Base-by-base conservation (phyloP, 441 rosid genomes). In the Cnidoscolus chayamansa region DNA sequence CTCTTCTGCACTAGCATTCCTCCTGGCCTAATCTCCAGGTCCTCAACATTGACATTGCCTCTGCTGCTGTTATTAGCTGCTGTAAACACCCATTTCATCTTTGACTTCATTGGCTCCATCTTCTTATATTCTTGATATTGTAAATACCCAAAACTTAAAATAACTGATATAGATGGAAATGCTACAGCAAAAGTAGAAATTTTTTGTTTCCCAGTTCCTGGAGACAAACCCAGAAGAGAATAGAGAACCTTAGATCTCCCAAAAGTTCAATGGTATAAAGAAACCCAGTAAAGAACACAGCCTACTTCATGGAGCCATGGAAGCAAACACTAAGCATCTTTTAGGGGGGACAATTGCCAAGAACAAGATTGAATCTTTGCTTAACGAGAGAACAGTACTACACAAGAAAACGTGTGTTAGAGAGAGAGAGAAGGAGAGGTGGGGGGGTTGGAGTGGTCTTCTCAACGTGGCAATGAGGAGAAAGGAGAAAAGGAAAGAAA, bases 1-100 rank as follows among this genome's bases (percentile, higher is more conserved):
- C 97, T 85, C 74, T 87, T 95, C 78, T 95, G 99, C 31, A 95
- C 99, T 74, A 95, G 71, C 99, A 95, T 92, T 51, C 99, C 99
- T 7, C 99, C 99, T 10, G 99, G 99, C 72, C 99, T 85, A 56
- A 91, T 72, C 78, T 94, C 99, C 94, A 90, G 86, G n/a, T 89
- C 92, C 35, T 75, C 84, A n/a, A 47, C 71, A 37, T 17, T 67
- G 25, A 51, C 15, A 45, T 30, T 32, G 6, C 16, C 50, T 47
- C 58, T 59, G 55, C 70, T 73, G 31, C 67, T 63, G 70, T 68
- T 64, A 1, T 56, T 70, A 8, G 59, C 17, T 50, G n/a, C 32
- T 37, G 50, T 56, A 32, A 55, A 48, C 67, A 74, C 10, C 59
- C 54, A 71, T 47, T 48, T 45, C 17, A 57, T 47, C 71, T 65